Evolutionary conservation across 1,284 basidiomycete species (phyloP), one percentile per base, ranked within the genome.

Genomic region (Lentinus polychrous): DNA sequence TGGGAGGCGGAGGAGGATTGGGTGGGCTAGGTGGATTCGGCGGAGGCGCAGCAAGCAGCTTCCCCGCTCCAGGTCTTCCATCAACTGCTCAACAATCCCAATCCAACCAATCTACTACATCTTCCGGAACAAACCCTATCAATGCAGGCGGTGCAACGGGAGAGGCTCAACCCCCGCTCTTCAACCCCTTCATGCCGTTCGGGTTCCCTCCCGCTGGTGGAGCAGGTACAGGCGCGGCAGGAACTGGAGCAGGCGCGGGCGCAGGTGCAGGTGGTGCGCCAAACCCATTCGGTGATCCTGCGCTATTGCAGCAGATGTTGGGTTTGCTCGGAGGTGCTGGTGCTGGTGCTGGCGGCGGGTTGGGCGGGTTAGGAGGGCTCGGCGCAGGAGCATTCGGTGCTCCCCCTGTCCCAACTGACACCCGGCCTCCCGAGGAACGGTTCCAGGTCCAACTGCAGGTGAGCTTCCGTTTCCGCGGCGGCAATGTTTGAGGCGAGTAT

Each of bases 361-460:
- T 59, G 5, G 67, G 66, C 11, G 71, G 65, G 1, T 54, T 71
- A 17, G 72, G 69, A 20, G 62, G 57, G 8, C 56, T 69, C 2
- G 64, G 60, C 18, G 61, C 62, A 17, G 55, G 53, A 2, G 48
- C 60, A 14, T 61, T 60, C 11, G 57, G 55, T 22, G 49, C 50
- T 50, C 57, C 60, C n/a, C 65, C 72, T 27, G 60, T 74, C 5
- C 78, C 84, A 2, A 69, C 78, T 1, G 89, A 93, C 62, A 70
- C 79, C 2, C 71, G 90, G 58, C 76, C 87, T 10, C 83, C 91
- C 2, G 92, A 94, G 64, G 92, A 94, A 69, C 73, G 91, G 46
- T 95, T 90, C 74, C 86, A 93, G 59, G 81, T 86, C 11, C 90
- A 94, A 63, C 70, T 94, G 10, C 82, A 84, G 74, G 85, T 83